Conservation (phyloP, 1,284 basidiomycete species). For the Coniferiporia weirii region DNA sequence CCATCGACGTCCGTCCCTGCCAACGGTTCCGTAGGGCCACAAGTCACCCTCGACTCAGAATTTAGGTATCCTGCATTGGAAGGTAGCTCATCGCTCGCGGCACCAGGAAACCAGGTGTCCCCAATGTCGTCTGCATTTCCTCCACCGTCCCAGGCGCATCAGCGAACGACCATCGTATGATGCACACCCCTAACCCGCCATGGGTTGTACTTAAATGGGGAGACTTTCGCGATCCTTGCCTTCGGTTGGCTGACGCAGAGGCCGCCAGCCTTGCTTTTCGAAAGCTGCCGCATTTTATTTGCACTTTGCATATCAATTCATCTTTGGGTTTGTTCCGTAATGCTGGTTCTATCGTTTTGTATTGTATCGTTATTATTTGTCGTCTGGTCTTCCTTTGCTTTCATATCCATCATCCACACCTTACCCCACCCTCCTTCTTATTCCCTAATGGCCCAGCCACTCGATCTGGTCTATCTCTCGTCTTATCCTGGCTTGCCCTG, state of each 20-base stretch:
- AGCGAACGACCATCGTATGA: constrained; percentile 14
- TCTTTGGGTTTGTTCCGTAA: background rate
- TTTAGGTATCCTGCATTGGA: constrained; percentile 16
- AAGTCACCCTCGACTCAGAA: constrained; percentile 16
- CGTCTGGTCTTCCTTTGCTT: background rate
- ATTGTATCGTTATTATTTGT: constrained; percentile 16
- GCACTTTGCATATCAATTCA: constrained; percentile 1
- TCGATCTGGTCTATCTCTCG: too few relatives aligned
- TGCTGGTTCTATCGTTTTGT: constrained; percentile 2
- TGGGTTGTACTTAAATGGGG: too few relatives aligned
- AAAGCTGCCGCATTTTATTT: background rate
- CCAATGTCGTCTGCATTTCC: constrained; percentile 23
- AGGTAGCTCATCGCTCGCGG: background rate
- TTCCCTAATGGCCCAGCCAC: too few relatives aligned
- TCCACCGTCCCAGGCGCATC: constrained; percentile 11
- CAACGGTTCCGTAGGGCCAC: constrained; percentile 8
- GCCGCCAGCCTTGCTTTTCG: too few relatives aligned
- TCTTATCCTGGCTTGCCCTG: too few relatives aligned
- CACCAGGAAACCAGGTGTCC: constrained; percentile 17
- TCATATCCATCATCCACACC: background rate
- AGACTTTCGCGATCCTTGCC: too few relatives aligned
- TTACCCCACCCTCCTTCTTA: background rate
- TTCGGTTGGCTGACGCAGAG: background rate
- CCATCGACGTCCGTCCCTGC: constrained; percentile 17
- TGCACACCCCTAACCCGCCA: background rate